Conservation (phyloP, 2,329 filamentous ascomycete genomes). For the Xylariaceae sp. region DNA sequence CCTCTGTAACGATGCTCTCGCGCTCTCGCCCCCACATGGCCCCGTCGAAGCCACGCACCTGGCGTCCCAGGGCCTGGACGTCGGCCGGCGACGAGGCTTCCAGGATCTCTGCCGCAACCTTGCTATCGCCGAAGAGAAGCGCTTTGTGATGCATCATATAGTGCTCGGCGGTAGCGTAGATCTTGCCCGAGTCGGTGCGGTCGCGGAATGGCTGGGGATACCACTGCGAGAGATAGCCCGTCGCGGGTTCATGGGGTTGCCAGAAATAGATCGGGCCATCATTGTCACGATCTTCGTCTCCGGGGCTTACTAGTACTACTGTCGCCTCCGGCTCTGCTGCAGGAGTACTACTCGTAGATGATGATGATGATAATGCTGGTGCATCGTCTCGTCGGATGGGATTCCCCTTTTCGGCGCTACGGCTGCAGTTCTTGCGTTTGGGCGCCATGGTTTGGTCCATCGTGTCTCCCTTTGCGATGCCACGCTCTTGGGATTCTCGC, state of each 20-base stretch:
- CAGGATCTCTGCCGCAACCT: slow-evolving; percentile 46
- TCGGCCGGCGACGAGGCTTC: slow-evolving; percentile 39
- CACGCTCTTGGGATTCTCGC: background rate
- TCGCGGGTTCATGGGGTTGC: slow-evolving; percentile 6
- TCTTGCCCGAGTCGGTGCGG: slow-evolving; percentile 11
- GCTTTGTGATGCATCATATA: slow-evolving; percentile 33
- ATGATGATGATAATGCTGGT: background rate
- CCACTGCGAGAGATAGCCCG: slow-evolving; percentile 22
- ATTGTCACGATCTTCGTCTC: background rate
- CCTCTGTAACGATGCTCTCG: slow-evolving; percentile 50
- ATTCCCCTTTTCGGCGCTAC: background rate
- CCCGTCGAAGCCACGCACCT: slow-evolving; percentile 48
- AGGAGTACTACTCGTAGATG: no score
- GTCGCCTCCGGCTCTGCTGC: background rate
- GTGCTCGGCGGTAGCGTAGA: slow-evolving; percentile 50
- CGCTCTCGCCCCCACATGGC: slow-evolving; percentile 48
- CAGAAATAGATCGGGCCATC: slow-evolving; percentile 20
- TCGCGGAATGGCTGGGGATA: slow-evolving; percentile 21
- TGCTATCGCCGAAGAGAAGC: slow-evolving; percentile 32
- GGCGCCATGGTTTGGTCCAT: slow-evolving; percentile 8
- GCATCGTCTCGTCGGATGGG: background rate
- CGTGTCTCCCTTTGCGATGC: background rate
- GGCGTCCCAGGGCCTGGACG: slow-evolving; percentile 51
- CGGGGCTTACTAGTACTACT: no score
- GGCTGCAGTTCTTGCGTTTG: slow-evolving; percentile 1